These are phyloP conservation scores for Stephanodiscus minutulus DNA, from an alignment of 108 stramenopile genomes.

Conservation along the genomic window DNA sequence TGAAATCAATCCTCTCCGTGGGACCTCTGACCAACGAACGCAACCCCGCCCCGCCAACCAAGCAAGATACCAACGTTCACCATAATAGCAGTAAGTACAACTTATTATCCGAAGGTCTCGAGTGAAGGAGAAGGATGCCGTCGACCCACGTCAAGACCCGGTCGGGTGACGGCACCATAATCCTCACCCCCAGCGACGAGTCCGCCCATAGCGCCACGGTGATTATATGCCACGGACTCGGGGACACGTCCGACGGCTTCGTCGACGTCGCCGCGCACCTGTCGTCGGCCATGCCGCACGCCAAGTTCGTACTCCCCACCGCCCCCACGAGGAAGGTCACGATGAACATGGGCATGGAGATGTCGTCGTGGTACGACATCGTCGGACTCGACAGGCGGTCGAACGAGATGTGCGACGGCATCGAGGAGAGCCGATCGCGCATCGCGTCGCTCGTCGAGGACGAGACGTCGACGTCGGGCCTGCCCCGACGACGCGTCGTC, in stretches of 20 bases:
- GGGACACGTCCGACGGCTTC: conserved; percentile 88
- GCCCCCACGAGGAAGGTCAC: conserved; percentile 92
- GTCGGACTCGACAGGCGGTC: conserved; percentile 82
- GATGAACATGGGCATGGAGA: conserved; percentile 89
- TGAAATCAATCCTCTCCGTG: too few relatives aligned
- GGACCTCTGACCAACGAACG: too few relatives aligned
- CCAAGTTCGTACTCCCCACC: conserved; percentile 91
- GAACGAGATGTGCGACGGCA: conserved; percentile 87
- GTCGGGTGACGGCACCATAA: conserved; percentile 56
- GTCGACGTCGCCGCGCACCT: conserved; percentile 69
- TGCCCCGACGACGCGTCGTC: conserved; percentile 89
- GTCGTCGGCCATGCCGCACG: conserved; percentile 68
- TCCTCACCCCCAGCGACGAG: conserved; percentile 69
- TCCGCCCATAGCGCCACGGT: conserved; percentile 74
- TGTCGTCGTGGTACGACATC: conserved; percentile 95
- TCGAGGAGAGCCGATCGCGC: conserved; percentile 60
- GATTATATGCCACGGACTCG: conserved; percentile 92
- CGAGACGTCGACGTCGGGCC: conserved; percentile 69
- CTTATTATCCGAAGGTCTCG: too few relatives aligned
- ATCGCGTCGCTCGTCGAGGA: conserved; percentile 59
- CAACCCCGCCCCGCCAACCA: too few relatives aligned
- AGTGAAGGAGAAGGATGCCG: too few relatives aligned
- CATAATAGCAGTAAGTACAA: too few relatives aligned
- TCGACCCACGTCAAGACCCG: conserved; percentile 1
- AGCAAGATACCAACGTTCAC: too few relatives aligned